A percentile compares a stretch with the other conserved stretches of the same genome.
Evolutionary conservation across 371 early-diverging fungal genomes (phyloP).

Genomic region (Syncephalastrum racemosum): DNA sequence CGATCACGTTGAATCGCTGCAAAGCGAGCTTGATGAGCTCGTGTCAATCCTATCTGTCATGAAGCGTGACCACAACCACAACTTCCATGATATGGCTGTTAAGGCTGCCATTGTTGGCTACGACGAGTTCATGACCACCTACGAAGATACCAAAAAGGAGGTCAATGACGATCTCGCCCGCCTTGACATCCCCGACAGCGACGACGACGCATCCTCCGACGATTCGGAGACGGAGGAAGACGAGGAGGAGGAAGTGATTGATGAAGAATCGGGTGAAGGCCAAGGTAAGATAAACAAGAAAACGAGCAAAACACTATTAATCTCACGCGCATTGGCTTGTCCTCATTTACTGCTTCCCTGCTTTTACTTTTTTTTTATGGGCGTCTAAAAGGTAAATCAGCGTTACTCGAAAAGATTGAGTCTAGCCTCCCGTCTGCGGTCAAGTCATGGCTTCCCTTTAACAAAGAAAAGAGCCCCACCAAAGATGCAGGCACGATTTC

Average conservation of each 20-base stretch:
- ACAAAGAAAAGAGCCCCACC: no score
- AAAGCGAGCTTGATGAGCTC: slow-evolving; percentile 40
- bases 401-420: no score
- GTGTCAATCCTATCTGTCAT: slow-evolving; percentile 53
- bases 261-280: slow-evolving; percentile 2
- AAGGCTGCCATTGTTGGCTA: slow-evolving; percentile 61
- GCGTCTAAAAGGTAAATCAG: no score
- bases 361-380: no score
- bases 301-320: no score
- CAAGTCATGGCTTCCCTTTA: no score
- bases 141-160: slow-evolving; percentile 22
- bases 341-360: no score
- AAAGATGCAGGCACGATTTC: no score
- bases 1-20: slow-evolving; percentile 30
- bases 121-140: slow-evolving; percentile 54
- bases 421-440: no score
- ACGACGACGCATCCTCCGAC: slow-evolving; percentile 8
- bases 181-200: background rate
- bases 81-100: slow-evolving; percentile 79
- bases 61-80: slow-evolving; percentile 72
- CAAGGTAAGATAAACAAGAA: slow-evolving; percentile 13
- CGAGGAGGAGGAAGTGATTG: slow-evolving; percentile 16
- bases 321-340: no score
- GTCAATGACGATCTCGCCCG: slow-evolving; percentile 29
- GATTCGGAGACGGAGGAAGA: slow-evolving; percentile 12